phyloP scores from a whole-genome alignment of 129 eudicot species.

The Pittosporum tobira region DNA sequence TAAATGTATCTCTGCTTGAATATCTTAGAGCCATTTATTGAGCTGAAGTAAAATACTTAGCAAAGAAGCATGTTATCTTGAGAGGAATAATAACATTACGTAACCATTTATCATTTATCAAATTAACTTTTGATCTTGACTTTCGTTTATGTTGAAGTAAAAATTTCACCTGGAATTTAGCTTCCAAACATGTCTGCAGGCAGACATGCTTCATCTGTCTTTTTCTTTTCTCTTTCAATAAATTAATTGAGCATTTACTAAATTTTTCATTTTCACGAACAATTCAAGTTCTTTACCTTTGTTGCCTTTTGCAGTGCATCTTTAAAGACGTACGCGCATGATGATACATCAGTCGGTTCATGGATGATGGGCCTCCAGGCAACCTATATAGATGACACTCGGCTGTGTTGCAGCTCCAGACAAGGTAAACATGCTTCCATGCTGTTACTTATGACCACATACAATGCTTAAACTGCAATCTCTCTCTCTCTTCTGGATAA shows the following conservation, averaged over 20 bases:
- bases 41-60: no score
- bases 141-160: no score
- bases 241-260: neutral
- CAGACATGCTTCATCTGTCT: neutral
- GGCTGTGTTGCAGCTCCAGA: conserved; percentile 67
- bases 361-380: conserved; percentile 97
- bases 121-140: no score
- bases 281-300: neutral
- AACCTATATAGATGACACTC: conserved; percentile 72
- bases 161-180: no score
- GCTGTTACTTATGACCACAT: neutral
- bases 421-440: conserved; percentile 48
- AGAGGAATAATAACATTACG: no score
- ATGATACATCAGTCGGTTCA: conserved; percentile 83
- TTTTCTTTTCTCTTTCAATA: neutral
- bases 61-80: no score
- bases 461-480: neutral
- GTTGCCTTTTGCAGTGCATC: conserved; percentile 46
- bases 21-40: no score
- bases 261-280: neutral
- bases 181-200: no score
- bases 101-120: no score
- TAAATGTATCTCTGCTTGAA: no score
- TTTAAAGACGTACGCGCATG: conserved; percentile 75
- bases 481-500: neutral